phyloP scores from a whole-genome alignment of 257 asterid species.

The Solanum ahanhuiri region DNA sequence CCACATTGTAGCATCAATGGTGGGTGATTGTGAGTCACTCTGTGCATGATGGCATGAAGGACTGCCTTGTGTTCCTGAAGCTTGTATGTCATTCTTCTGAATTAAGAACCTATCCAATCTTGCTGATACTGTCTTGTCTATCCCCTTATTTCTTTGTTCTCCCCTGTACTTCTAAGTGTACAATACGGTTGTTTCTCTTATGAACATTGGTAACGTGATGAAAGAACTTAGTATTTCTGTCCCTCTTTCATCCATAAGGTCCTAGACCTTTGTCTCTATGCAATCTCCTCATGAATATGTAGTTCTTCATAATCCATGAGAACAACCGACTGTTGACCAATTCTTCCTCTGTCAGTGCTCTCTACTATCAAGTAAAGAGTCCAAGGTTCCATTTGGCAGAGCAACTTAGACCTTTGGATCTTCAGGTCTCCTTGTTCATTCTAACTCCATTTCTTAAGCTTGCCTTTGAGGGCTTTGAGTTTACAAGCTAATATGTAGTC shows the following conservation, averaged over 20 bases:
- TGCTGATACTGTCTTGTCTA: too few species aligned
- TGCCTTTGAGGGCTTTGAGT: not conserved
- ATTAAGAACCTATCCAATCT: too few species aligned
- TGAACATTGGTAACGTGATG: not conserved
- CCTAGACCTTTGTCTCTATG: not conserved
- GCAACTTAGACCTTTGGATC: not conserved
- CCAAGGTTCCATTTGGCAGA: not conserved
- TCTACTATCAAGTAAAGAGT: not conserved
- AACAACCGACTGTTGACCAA: not conserved
- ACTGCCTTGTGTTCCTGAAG: too few species aligned
- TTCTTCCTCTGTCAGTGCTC: not conserved
- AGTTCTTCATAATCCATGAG: not conserved
- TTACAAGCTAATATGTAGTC: not conserved
- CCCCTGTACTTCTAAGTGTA: not conserved
- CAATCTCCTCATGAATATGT: not conserved
- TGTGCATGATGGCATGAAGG: too few species aligned
- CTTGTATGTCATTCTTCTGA: too few species aligned
- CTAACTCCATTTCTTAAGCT: not conserved
- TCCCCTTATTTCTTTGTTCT: not conserved
- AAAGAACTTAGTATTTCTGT: not conserved
- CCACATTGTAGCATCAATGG: not conserved
- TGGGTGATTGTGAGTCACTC: not conserved
- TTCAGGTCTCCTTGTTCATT: not conserved
- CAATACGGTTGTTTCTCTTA: not conserved
- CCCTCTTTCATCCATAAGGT: not conserved